Evolutionary conservation across 495 filamentous ascomycete species (phyloP), one percentile per base, ranked within the genome.

Genomic region (Hypoxylon trugodes): DNA sequence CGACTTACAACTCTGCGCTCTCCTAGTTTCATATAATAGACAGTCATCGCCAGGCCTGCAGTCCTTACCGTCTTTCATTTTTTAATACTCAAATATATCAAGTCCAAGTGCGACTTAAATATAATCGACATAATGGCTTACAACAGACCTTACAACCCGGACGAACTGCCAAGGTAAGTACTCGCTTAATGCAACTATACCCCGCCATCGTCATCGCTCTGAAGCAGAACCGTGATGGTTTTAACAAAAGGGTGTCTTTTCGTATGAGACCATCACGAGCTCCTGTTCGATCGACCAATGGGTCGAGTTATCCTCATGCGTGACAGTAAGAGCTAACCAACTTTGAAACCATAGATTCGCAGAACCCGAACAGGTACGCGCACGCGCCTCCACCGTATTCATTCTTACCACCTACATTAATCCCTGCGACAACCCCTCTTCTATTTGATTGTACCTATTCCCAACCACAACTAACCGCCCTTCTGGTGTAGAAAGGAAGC

Each of bases 81-180:
- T 40, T 46, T 43, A 22, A 21, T 51, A 48, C 25, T 25, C 13
- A 12, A 33, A 43, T 35, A 15, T 47, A 48, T 61, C 40, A 36
- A 49, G 28, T 65, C 28, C 24, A 35, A n/a, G 15, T 61, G 45
- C 22, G 36, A 42, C 32, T 16, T 35, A 21, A 56, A 24, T 52
- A 40, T 43, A 45, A 33, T 51, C 54, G 25, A 46, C 59, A 61
- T 55, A 58, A 98, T 98, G 95, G 95, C 95, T 25, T 98, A 98
- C 84, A 96, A 96, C 74, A 86, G 88, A 69, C 83, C 85, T 36
- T 92, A 90, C 78, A 97, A 98, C 71, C 94, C 94, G n/a, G 96
- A 98, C 79, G 91, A 92, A 76, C 86, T 98, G 58, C 95, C 95
- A 74, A 92, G 92, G 89, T 96, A 81, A 86, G 92, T 87, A 16